These are phyloP conservation scores for Polytrichum formosum DNA, from an alignment of 225 moss, liverwort and hornwort species.

Conservation along the genomic window DNA sequence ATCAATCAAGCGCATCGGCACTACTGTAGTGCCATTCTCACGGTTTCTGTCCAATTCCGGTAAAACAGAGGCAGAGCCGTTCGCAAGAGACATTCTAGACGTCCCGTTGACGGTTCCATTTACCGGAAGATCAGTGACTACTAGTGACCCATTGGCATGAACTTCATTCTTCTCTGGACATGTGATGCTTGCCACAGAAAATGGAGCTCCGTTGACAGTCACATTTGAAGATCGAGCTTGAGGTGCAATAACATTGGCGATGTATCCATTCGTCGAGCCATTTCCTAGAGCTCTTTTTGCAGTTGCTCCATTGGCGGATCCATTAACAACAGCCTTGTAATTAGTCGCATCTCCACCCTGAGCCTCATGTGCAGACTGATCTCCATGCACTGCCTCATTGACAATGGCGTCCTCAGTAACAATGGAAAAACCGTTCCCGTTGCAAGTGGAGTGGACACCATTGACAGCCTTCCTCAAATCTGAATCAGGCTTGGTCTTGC, in stretches of 20 bases:
- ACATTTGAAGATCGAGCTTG: constrained; percentile 29
- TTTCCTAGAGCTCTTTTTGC: constrained; percentile 18
- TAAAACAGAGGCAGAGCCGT: constrained; percentile 23
- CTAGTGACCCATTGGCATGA: constrained; percentile 15
- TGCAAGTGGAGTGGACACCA: constrained; percentile 23
- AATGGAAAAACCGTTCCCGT: constrained; percentile 27
- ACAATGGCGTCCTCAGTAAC: constrained; percentile 23
- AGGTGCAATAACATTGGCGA: constrained; percentile 15
- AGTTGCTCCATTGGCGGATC: constrained; percentile 25
- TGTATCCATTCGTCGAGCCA: constrained; percentile 22
- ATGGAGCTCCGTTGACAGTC: constrained; percentile 8
- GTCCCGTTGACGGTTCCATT: constrained; percentile 32
- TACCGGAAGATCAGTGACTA: constrained; percentile 21
- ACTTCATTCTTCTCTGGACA: constrained; percentile 13
- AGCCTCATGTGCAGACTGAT: constrained; percentile 6
- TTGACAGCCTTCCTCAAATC: constrained; percentile 10
- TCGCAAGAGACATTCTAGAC: constrained; percentile 25
- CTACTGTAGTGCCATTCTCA: constrained; percentile 14
- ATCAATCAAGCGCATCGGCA: constrained; percentile 27
- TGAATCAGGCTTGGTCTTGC: constrained; percentile 16
- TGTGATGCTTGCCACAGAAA: not conserved
- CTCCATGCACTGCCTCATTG: constrained; percentile 18
- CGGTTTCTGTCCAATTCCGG: constrained; percentile 36
- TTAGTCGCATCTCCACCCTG: constrained; percentile 13
- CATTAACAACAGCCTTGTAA: constrained; percentile 14